A percentile compares a stretch with the other conserved stretches of the same genome.
These are phyloP conservation scores for Flaveria trinervia DNA, from an alignment of 129 eudicot species.

Conservation along the genomic window DNA sequence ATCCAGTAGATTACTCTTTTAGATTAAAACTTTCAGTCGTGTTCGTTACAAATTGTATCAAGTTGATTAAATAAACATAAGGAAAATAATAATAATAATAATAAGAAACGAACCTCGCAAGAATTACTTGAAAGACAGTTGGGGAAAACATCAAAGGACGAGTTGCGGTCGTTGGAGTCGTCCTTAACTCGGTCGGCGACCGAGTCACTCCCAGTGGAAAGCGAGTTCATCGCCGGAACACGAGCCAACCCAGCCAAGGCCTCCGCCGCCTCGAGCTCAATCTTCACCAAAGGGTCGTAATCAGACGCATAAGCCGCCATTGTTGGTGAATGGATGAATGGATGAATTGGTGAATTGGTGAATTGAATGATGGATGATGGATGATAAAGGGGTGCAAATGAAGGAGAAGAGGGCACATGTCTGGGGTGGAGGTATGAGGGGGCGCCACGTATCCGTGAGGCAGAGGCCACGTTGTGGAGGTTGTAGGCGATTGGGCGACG, in stretches of 20 bases:
- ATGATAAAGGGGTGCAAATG: too few relatives aligned
- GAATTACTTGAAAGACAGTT: slow-evolving; percentile 15
- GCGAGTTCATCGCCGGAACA: slow-evolving; percentile 20
- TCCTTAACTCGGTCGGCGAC: slow-evolving; percentile 28
- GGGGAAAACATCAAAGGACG: slow-evolving; percentile 7
- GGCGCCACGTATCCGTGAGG: slow-evolving; percentile 40
- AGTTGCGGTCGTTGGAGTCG: slow-evolving; percentile 9
- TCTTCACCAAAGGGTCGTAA: slow-evolving; percentile 33
- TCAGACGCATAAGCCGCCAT: slow-evolving; percentile 11
- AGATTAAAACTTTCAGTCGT: too few relatives aligned
- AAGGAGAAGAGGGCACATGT: slow-evolving; percentile 34
- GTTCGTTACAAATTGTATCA: too few relatives aligned
- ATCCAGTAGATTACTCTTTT: too few relatives aligned
- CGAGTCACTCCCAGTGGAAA: slow-evolving; percentile 23
- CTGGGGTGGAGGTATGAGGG: slow-evolving; percentile 36
- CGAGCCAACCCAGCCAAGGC: slow-evolving; percentile 64
- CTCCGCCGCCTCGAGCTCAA: slow-evolving; percentile 77
- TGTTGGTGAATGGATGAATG: too few relatives aligned
- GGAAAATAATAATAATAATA: too few relatives aligned
- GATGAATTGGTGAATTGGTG: too few relatives aligned
- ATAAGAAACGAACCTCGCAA: slow-evolving; percentile 27
- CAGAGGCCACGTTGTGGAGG: slow-evolving; percentile 41
- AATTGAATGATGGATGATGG: too few relatives aligned
- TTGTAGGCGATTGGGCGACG: slow-evolving; percentile 24
- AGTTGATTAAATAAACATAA: too few relatives aligned